Conservation (phyloP, 345 rosid species). For the Gynandropsis gynandra region DNA sequence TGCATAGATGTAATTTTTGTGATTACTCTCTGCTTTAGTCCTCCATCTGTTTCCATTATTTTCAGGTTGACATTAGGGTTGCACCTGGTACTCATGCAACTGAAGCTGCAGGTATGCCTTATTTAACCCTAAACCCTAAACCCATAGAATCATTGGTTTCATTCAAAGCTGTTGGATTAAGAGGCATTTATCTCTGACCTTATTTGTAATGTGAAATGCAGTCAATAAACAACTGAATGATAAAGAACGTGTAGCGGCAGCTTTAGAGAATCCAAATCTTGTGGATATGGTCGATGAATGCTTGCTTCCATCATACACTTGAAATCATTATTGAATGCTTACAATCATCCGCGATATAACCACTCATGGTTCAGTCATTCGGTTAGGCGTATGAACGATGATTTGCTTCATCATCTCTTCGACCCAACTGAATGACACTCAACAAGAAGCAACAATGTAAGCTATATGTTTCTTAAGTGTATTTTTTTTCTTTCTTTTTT, state of each 20-base stretch:
- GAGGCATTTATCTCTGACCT: not conserved
- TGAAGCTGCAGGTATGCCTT: constrained; percentile 72
- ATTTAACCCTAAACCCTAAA: not conserved
- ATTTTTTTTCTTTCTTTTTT: too few species aligned
- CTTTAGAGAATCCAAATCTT: constrained; percentile 86
- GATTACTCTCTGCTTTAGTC: not conserved
- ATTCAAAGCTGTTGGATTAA: constrained; percentile 1
- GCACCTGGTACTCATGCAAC: constrained; percentile 95
- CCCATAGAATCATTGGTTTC: constrained; percentile 2
- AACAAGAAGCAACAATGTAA: too few species aligned
- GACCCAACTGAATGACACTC: too few species aligned
- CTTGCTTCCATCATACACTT: constrained; percentile 54
- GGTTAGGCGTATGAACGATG: too few species aligned
- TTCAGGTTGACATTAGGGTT: constrained; percentile 82
- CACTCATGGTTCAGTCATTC: too few species aligned
- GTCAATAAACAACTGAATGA: constrained; percentile 93
- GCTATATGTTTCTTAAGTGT: too few species aligned
- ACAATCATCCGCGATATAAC: too few species aligned
- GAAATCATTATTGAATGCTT: too few species aligned
- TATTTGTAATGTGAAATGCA: constrained; percentile 28
- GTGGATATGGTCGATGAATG: constrained; percentile 90
- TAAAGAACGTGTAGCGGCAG: constrained; percentile 89
- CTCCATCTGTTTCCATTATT: not conserved
- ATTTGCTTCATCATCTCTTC: too few species aligned
- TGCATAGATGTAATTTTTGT: not conserved